Evolutionary conservation across 257 asterid genomes (phyloP).

Genomic region (Nyctanthes arbortristis): DNA sequence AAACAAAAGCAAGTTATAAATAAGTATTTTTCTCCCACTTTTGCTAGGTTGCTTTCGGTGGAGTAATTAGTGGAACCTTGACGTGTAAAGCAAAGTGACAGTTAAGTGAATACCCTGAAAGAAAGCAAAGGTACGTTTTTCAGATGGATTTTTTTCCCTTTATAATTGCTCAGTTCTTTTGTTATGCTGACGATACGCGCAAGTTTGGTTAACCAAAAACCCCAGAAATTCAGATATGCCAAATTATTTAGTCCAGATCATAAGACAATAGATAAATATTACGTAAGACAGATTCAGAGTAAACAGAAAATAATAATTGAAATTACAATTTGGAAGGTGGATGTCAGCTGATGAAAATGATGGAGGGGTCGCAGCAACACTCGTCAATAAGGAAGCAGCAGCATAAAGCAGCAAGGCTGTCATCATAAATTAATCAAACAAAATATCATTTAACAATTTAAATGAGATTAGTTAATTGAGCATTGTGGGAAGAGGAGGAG

Average conservation of each 20-base stretch:
- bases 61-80: conserved; percentile 3
- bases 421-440: neutral
- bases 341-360: conserved; percentile 54
- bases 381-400: conserved; percentile 81
- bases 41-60: neutral
- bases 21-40: too few relatives aligned
- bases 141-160: neutral
- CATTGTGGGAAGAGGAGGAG: neutral
- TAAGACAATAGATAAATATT: too few relatives aligned
- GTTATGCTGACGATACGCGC: too few relatives aligned
- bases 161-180: too few relatives aligned
- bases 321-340: too few relatives aligned
- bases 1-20: too few relatives aligned
- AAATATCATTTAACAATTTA: neutral
- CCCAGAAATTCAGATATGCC: too few relatives aligned
- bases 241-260: too few relatives aligned
- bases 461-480: neutral
- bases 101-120: too few relatives aligned
- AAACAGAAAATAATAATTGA: neutral
- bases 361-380: conserved; percentile 82
- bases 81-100: conserved; percentile 6
- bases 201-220: too few relatives aligned
- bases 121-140: neutral
- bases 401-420: conserved; percentile 78
- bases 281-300: neutral